Evolutionary conservation across 306 rosid genomes (phyloP), one percentile per base, ranked within the genome.

Genomic region (Medicago arabica): DNA sequence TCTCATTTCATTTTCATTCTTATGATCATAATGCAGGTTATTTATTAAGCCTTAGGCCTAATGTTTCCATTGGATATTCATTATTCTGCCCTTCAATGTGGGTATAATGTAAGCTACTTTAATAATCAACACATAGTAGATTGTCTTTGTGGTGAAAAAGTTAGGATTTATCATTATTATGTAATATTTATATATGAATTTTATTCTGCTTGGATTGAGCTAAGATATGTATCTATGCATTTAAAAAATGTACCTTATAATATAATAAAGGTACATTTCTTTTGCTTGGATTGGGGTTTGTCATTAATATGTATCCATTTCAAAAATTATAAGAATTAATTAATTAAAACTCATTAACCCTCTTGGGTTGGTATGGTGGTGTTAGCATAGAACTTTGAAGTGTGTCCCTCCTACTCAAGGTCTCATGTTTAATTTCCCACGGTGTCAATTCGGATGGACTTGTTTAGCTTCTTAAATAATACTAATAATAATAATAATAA

Each of bases 1-100:
- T 53, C 60, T 53, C 13, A 46, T 49, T 72, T 13, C 18, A 39
- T 78, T 63, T 69, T 44, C 43, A 28, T 67, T 78, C 53, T 74
- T 59, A 76, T 84, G 84, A 34, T 61, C 72, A 65, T 82, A 82
- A 69, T 80, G 76, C 84, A 75, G 83, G 46, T 83, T 80, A 71
- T 77, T 84, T 80, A 71, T 77, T 78, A 64, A 86, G 65, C 85
- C 70, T 75, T 53, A 82, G 78, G 84, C 82, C 19, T 57, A 41
- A 68, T 79, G 83, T 81, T 83, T 86, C 83, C 70, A 84, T 85
- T 80, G 79, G 76, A 39, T 84, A 78, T 86, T 84, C 77, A 80
- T 57, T 69, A 59, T 43, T 28, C 59, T 61, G 11, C 39, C 72
- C 69, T 46, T 72, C 66, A 43, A 57, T 51, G 46, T 69, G 75